Base-by-base conservation (phyloP, 2,329 filamentous ascomycete genomes). In the Penicillium sp. region DNA sequence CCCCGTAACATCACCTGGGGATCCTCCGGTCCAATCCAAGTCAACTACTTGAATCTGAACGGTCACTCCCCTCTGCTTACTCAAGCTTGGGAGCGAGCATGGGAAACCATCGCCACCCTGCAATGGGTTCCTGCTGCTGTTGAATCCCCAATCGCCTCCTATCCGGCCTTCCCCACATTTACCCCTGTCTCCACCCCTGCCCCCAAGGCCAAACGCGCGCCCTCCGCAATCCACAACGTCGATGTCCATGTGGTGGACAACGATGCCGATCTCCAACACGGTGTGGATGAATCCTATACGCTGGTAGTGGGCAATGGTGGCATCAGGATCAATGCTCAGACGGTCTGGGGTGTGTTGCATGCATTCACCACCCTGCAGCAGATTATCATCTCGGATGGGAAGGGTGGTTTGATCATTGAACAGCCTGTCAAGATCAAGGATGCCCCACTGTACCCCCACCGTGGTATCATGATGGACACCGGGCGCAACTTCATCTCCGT, bases 301-400 rank as follows among this genome's bases (percentile, higher is more conserved):
- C 61, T 84, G 20, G 71, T 77, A 18, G 74, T 82, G 37, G 60
- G 66, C 1, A 60, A 70, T 6, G 66, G 65, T 20, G 79, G 79
- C 4, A 70, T 84, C 54, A 64, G 75, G 9, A 78, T 84, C 60
- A 75, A 72, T 2, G 76, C 81, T 26, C 69, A 79, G 65, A 83
- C 81, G 0, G 73, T 79, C 44, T 84, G 81, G 74, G 81, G 81
- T 37, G 81, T 79, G 18, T 74, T 84, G 11, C 81, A 83, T 63
- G 81, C 81, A 10, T 79, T 84, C 61, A 83, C 79, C 20, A 84
- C 81, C n/a, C 70, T 84, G 50, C 81, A 84, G 69, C 81, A 84
- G 63, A 71, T 84, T 43, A 68, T 83, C 62, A 82, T 83, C 63
- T 76, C 73, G 2, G 74, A 81, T 48, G 76, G 75, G 32, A 61